Percentiles rank a stretch among this genome's conserved stretches.
Evolutionary conservation across 768 basidiomycete species (phyloP).

Genomic region (Amylocystis lapponica): DNA sequence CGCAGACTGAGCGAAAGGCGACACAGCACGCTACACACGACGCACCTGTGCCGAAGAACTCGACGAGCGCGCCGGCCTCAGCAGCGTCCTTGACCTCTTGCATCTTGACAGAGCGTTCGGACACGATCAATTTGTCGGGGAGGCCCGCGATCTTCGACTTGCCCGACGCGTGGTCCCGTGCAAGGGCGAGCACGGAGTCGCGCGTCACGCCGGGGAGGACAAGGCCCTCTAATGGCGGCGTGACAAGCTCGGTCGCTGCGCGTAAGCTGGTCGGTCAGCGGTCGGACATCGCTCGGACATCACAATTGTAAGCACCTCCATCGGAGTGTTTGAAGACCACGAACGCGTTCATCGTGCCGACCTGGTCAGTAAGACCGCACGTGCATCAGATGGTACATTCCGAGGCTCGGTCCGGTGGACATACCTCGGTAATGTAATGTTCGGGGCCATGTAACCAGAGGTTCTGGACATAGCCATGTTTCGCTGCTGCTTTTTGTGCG

Average conservation of each 20-base stretch:
- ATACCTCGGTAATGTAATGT: constrained; percentile 43
- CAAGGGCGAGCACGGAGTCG: constrained; percentile 46
- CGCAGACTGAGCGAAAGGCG: constrained; percentile 1
- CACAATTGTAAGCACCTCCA: constrained; percentile 41
- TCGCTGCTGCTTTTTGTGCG: constrained; percentile 73
- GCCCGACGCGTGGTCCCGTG: constrained; percentile 51
- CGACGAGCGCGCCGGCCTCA: constrained; percentile 36
- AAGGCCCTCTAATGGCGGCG: constrained; percentile 60
- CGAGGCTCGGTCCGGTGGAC: not conserved
- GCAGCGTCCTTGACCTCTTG: constrained; percentile 55
- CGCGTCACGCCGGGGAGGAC: constrained; percentile 69
- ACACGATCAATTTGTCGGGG: constrained; percentile 49
- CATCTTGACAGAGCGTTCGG: constrained; percentile 74
- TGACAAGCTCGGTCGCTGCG: constrained; percentile 51
- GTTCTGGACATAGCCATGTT: constrained; percentile 80
- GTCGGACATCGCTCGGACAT: not conserved
- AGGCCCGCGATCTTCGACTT: constrained; percentile 41
- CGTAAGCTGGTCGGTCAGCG: not conserved
- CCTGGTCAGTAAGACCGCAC: constrained; percentile 34
- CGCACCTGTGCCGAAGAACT: constrained; percentile 43
- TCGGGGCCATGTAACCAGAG: constrained; percentile 79
- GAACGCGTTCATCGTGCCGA: constrained; percentile 93
- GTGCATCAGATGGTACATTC: not conserved
- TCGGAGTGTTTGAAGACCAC: constrained; percentile 68
- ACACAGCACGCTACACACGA: not conserved